Percentiles rank a stretch among this genome's conserved stretches.
Evolutionary conservation across 2,329 filamentous ascomycete species (phyloP).

Genomic region (Piedraia hortae): DNA sequence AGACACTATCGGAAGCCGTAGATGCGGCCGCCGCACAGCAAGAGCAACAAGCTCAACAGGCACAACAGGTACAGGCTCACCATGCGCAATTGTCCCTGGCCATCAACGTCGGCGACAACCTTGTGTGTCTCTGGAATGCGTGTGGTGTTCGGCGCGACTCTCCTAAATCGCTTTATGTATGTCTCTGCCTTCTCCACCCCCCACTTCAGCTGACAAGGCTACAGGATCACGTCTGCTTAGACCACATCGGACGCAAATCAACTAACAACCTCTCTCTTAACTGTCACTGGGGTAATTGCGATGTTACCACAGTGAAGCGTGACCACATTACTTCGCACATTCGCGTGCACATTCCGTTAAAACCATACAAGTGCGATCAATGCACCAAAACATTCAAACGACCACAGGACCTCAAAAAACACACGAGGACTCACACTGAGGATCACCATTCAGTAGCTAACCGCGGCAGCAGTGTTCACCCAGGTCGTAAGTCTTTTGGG

Average conservation of each 20-base stretch:
- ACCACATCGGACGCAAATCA: conserved; percentile 93
- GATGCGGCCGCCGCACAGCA: conserved; percentile 2
- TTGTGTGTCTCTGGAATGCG: conserved; percentile 33
- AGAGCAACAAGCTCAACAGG: conserved; percentile 6
- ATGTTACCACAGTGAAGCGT: conserved; percentile 90
- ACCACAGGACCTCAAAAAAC: conserved; percentile 95
- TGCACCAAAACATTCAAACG: conserved; percentile 98
- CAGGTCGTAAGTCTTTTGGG: too few relatives aligned
- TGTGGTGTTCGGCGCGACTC: conserved; percentile 31
- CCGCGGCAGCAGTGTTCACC: too few relatives aligned
- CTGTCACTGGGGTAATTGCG: conserved; percentile 89
- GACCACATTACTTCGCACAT: conserved; percentile 99
- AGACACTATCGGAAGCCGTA: neutral
- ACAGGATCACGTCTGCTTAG: conserved; percentile 92
- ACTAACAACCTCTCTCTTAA: conserved; percentile 96
- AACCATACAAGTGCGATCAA: conserved; percentile 97
- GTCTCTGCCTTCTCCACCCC: conserved; percentile 4
- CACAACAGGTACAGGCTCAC: conserved; percentile 8
- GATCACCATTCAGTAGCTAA: too few relatives aligned
- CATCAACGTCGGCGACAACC: conserved; percentile 16
- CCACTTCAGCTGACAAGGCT: neutral
- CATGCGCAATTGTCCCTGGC: conserved; percentile 7
- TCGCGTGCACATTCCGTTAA: conserved; percentile 90
- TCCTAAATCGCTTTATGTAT: conserved; percentile 35
- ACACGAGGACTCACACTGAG: conserved; percentile 95